Evolutionary conservation across 352 stramenopile species (phyloP).

Genomic region (Phytopythium vexans): DNA sequence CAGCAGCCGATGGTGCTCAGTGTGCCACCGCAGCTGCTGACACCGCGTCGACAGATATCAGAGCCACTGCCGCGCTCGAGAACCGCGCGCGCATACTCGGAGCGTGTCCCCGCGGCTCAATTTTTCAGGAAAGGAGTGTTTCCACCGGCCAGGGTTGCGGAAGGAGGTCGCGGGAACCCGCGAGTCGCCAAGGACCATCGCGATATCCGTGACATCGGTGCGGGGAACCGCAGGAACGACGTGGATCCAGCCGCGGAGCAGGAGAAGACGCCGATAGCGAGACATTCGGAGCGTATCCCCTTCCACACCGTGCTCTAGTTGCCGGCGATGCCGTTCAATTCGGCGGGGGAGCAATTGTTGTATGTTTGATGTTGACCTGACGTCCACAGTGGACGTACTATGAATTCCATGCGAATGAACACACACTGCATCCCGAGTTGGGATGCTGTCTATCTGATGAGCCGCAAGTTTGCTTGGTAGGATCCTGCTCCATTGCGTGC

Average conservation of each 20-base stretch:
- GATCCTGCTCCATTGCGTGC: too few species aligned
- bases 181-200: too few species aligned
- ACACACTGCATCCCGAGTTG: too few species aligned
- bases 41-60: neutral
- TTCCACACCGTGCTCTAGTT: neutral
- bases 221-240: neutral
- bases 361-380: too few species aligned
- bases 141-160: neutral
- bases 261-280: neutral
- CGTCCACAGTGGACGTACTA: too few species aligned
- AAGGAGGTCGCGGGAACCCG: too few species aligned
- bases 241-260: neutral
- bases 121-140: neutral
- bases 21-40: neutral
- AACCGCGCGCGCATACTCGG: conserved; percentile 1
- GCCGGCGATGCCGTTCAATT: neutral
- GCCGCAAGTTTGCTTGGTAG: too few species aligned
- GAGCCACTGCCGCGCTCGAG: conserved; percentile 1
- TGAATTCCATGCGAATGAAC: too few species aligned
- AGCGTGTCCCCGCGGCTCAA: neutral
- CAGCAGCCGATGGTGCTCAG: neutral
- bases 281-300: conserved; percentile 1
- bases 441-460: too few species aligned
- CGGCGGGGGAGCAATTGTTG: too few species aligned
- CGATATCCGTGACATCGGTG: too few species aligned